Evolutionary conservation across 352 stramenopile species (phyloP), one percentile per base, ranked within the genome.

Genomic region (Phytophthora parvispora): DNA sequence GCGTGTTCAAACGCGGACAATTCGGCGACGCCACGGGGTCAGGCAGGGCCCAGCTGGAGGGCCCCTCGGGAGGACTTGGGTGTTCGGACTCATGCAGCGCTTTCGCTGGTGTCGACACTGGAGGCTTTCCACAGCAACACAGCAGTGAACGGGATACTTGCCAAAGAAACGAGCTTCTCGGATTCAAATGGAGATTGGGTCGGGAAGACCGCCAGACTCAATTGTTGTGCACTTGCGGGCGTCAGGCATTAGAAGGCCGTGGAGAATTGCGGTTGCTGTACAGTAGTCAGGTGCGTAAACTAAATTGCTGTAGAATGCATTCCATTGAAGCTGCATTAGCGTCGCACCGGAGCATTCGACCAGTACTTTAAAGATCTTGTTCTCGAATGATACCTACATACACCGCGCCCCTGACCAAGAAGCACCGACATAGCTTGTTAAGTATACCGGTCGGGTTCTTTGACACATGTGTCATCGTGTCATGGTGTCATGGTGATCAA

Each of bases 71-170:
- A 43, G 22, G 49, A 47, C 20, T 16, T 51, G 16, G 45, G 32
- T 57, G 24, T 38, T 60, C 49, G n/a, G 9, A n/a, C 13, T 61
- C 10, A 43, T n/a, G 43, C n/a, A 16, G 53, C 51, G 29, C 29
- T 57, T 57, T 36, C 9, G n/a, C 24, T 58, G 32, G 6, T 52
- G 54, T 43, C 45, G 28, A 55, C 27, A 8, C 38, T 25, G 34
- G 60, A 67, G 60, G 60, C 60, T 70, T 65, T 70, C 62, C 62
- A 70, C 54, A 48, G 27, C 32, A 45, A n/a, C 43, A 67, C 53
- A 69, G 31, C 25, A n/a, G 40, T 49, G 49, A 36, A 24, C 59
- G 25, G 32, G 47, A 32, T 34, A 52, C 36, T 60, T 31, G 29
- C 48, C 36, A 67, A 67, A 67, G 34, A 66, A 66, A 50, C 24